A percentile compares a stretch with the other conserved stretches of the same genome.
Conservation (phyloP, 1,139 yeast species). For the Kurtzmaniella natalensis region DNA sequence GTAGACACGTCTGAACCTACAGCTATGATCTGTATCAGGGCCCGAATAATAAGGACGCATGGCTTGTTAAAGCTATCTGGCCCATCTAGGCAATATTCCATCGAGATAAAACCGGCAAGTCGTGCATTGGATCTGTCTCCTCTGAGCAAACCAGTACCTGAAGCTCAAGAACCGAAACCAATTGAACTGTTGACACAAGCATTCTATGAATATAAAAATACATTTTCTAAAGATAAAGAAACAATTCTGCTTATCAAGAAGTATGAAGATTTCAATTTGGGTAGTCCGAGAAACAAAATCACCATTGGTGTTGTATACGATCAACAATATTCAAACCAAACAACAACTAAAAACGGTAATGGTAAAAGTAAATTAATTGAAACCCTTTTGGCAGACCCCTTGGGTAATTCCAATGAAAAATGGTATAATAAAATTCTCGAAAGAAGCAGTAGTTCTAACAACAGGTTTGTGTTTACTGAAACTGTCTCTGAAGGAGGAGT, state of each 20-base stretch:
- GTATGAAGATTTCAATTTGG: constrained; percentile 8
- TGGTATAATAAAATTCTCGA: constrained; percentile 28
- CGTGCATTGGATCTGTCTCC: too few relatives aligned
- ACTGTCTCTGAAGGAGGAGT: constrained; percentile 8
- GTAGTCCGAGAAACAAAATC: constrained; percentile 11
- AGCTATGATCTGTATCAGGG: too few relatives aligned
- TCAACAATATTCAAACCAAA: constrained; percentile 14
- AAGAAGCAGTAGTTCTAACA: constrained; percentile 18
- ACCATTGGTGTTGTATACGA: constrained; percentile 32
- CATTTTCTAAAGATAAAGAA: constrained; percentile 7
- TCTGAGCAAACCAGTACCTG: too few relatives aligned
- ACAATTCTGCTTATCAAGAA: constrained; percentile 9
- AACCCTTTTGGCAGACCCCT: constrained; percentile 38
- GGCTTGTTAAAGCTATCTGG: background rate
- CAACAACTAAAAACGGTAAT: too few relatives aligned
- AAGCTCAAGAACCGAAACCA: background rate
- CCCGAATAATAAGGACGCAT: too few relatives aligned
- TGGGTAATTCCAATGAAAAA: constrained; percentile 25
- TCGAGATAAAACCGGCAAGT: constrained; percentile 8
- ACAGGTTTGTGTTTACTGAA: constrained; percentile 15
- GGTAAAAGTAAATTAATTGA: constrained; percentile 24
- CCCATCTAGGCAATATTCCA: background rate
- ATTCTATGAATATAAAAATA: constrained; percentile 4
- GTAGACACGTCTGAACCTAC: too few relatives aligned
- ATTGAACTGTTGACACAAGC: constrained; percentile 7